Conservation (phyloP, 306 rosid genomes). For the Mucuna pruriens region DNA sequence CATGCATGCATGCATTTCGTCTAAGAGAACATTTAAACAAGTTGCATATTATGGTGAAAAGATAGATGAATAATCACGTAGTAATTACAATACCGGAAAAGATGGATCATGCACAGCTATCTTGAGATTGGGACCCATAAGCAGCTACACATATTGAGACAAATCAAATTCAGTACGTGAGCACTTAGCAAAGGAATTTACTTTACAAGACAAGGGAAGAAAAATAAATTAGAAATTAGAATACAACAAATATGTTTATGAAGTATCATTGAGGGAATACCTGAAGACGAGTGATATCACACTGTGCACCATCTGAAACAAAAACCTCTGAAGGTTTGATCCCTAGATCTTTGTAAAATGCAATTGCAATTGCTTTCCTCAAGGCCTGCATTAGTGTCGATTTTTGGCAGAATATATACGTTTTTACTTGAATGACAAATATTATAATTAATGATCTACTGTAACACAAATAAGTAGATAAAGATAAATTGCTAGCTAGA, state of each 20-base stretch:
- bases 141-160: slow-evolving; percentile 49
- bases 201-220: not conserved
- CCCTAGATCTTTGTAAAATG: slow-evolving; percentile 53
- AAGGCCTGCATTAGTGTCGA: slow-evolving; percentile 50
- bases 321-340: slow-evolving; percentile 65
- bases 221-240: slow-evolving; percentile 11
- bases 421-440: not conserved
- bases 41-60: slow-evolving; percentile 5
- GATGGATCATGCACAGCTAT: slow-evolving; percentile 78
- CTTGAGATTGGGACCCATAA: slow-evolving; percentile 67
- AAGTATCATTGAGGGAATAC: slow-evolving; percentile 42
- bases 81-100: slow-evolving; percentile 60
- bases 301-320: slow-evolving; percentile 80
- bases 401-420: slow-evolving; percentile 8
- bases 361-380: slow-evolving; percentile 64
- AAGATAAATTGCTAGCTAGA: slow-evolving; percentile 10
- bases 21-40: slow-evolving; percentile 1
- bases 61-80: not conserved
- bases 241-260: not conserved
- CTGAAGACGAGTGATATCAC: slow-evolving; percentile 87
- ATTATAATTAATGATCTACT: slow-evolving; percentile 22
- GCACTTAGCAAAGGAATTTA: not conserved
- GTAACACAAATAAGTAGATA: slow-evolving; percentile 5
- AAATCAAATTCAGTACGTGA: slow-evolving; percentile 35
- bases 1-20: not conserved